phyloP scores from a whole-genome alignment of 768 basidiomycete species.

The Hysterangium stoloniferum region DNA sequence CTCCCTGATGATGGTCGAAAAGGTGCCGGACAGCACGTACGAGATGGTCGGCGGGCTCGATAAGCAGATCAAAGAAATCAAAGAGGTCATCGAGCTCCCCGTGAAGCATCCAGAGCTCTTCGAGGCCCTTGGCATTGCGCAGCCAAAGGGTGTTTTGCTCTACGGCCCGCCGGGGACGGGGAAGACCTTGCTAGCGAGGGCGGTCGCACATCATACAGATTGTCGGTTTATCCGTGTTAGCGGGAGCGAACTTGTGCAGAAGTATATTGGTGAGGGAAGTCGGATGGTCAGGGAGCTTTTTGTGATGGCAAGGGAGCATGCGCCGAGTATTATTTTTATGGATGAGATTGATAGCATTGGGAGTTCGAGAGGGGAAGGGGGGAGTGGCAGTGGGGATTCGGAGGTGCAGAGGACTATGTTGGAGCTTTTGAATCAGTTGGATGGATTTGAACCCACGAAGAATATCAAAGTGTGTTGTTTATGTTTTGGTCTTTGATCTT shows the following conservation, averaged over 20 bases:
- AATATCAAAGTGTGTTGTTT: conserved; percentile 53
- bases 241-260: conserved; percentile 92
- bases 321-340: conserved; percentile 99
- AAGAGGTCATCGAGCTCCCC: conserved; percentile 96
- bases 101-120: conserved; percentile 98
- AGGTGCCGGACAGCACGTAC: conserved; percentile 98
- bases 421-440: conserved; percentile 81
- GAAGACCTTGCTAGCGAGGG: conserved; percentile 90
- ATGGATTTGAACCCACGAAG: conserved; percentile 80
- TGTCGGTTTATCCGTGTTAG: conserved; percentile 96
- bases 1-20: conserved; percentile 99
- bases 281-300: conserved; percentile 97
- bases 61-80: conserved; percentile 97
- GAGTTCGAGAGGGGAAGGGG: conserved; percentile 77
- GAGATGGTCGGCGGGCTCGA: conserved; percentile 99
- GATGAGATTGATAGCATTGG: conserved; percentile 99
- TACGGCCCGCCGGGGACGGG: conserved; percentile 97
- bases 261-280: conserved; percentile 96
- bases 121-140: conserved; percentile 92
- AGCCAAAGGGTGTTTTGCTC: conserved; percentile 91
- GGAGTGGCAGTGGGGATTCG: conserved; percentile 66
- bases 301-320: conserved; percentile 97
- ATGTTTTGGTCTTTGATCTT: neutral
- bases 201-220: conserved; percentile 96
- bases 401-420: conserved; percentile 90